Base-by-base conservation (phyloP, 169 alveolate genomes). In the Cystoisospora suis region DNA sequence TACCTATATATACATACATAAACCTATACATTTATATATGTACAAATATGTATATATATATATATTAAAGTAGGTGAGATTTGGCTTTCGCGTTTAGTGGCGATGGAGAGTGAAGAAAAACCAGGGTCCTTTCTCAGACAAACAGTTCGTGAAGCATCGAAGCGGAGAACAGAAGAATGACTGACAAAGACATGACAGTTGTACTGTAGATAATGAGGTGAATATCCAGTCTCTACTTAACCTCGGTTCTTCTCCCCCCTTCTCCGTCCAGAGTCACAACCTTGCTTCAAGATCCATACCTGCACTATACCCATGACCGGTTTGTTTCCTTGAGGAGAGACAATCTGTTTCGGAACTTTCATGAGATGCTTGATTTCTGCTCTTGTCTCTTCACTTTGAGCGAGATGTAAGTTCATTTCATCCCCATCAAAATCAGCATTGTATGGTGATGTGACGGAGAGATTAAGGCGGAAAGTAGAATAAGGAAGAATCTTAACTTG, bases 381-480 rank as follows among this genome's bases (percentile, higher is more conserved):
- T 36, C 99, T 94, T 27, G 99, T 98, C 90, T 99, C 99, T 61
- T 97, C 98, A 53, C 99, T 95, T 95, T 99, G 99, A 38, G 99
- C 99, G 69, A 99, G 97, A 94, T 98, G 99, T 96, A 99, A 94
- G 95, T 99, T 99, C 99, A 99, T 99, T 95, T 99, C 99, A 93
- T 99, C 99, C 42, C 99, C 99, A 94, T 99, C 99, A 93, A 99
- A 99, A 40, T 90, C 93, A 4, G 99, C 99, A 96, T 99, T 99
- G 95, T 99, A 99, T 2, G 99, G 99, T 27, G 99, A 96, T 32
- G 99, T 98, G 53, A 98, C 99, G 9, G 99, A 97, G 89, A 99
- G 96, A 96, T 99, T 99, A 81, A 99, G 94, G 77, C 99, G 96
- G 96, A 99, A 99, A 15, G 99, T 99, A 42, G 99, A 97, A 93